Percentiles rank a stretch among this genome's conserved stretches.
These are phyloP conservation scores for Candida germanica DNA, from an alignment of 805 yeast genomes.

Conservation along the genomic window DNA sequence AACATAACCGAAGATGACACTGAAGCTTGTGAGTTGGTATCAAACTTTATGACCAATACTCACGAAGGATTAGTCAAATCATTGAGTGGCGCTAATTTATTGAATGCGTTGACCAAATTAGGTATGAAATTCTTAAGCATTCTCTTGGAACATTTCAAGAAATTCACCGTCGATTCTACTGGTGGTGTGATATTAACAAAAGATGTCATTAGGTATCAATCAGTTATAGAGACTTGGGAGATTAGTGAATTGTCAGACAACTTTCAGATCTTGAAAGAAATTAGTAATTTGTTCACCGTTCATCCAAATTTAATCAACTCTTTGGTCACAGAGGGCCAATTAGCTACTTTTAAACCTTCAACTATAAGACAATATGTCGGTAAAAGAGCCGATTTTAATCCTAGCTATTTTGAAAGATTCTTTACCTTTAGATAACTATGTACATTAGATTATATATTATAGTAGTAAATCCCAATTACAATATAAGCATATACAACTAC, in stretches of 20 bases:
- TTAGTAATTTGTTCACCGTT: constrained; percentile 81
- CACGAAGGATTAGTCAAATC: constrained; percentile 37
- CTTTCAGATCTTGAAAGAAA: constrained; percentile 71
- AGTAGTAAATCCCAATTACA: constrained; percentile 4
- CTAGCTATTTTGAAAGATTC: constrained; percentile 47
- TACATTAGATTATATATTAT: constrained; percentile 1
- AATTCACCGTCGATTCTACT: constrained; percentile 68
- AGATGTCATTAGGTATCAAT: constrained; percentile 76
- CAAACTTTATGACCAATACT: constrained; percentile 47
- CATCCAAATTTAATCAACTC: constrained; percentile 78
- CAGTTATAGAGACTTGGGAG: constrained; percentile 64
- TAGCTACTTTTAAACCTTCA: constrained; percentile 60
- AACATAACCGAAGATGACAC: constrained; percentile 52
- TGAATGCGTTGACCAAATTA: constrained; percentile 48
- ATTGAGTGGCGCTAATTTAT: constrained; percentile 43
- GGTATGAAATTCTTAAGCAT: constrained; percentile 58
- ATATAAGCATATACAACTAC: constrained; percentile 1
- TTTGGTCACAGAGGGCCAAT: constrained; percentile 75
- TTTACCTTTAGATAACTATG: constrained; percentile 28
- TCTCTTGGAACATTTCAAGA: constrained; percentile 69
- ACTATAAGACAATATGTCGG: constrained; percentile 63
- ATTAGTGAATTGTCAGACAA: constrained; percentile 57
- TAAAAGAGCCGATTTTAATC: constrained; percentile 67
- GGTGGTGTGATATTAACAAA: constrained; percentile 83
- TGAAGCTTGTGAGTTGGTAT: constrained; percentile 62